These are phyloP conservation scores for Xylaria nigripes DNA, from an alignment of 495 filamentous ascomycete genomes.

Conservation along the genomic window DNA sequence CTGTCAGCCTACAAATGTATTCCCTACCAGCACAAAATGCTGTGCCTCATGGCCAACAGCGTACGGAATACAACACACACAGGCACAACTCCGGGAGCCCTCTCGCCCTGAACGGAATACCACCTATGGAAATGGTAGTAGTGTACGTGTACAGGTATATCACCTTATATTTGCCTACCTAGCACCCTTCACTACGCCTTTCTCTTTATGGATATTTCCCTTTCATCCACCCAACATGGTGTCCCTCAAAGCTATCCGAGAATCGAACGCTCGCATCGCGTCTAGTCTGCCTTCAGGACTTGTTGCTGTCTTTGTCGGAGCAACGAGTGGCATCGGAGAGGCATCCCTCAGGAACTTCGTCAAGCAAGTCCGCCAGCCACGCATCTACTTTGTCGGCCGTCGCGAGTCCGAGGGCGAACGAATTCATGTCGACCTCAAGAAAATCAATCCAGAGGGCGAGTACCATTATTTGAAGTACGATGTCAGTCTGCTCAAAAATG, in stretches of 20 bases:
- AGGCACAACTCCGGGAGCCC: too few relatives aligned
- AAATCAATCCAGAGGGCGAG: slow-evolving; percentile 39
- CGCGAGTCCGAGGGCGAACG: slow-evolving; percentile 32
- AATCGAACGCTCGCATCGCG: slow-evolving; percentile 27
- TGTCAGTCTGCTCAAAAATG: slow-evolving; percentile 45
- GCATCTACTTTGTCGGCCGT: slow-evolving; percentile 38
- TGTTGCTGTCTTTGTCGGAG: slow-evolving; percentile 51
- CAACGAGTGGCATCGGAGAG: slow-evolving; percentile 54
- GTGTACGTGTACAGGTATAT: too few relatives aligned
- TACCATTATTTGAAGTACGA: slow-evolving; percentile 49
- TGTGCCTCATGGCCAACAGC: too few relatives aligned
- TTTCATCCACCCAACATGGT: too few relatives aligned
- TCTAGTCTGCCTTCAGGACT: slow-evolving; percentile 28
- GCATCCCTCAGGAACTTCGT: slow-evolving; percentile 47
- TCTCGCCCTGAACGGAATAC: too few relatives aligned
- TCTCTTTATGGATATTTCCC: too few relatives aligned
- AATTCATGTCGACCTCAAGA: slow-evolving; percentile 33
- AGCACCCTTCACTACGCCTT: too few relatives aligned
- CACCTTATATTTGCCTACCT: too few relatives aligned
- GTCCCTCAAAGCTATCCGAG: slow-evolving; percentile 11
- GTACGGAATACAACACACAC: too few relatives aligned
- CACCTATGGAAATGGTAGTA: too few relatives aligned
- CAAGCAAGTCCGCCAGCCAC: slow-evolving; percentile 36
- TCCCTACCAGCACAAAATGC: too few relatives aligned
- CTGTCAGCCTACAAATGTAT: too few relatives aligned